Evolutionary conservation across 1,284 basidiomycete species (phyloP), one percentile per base, ranked within the genome.

Genomic region (Ceratobasidium sp.): DNA sequence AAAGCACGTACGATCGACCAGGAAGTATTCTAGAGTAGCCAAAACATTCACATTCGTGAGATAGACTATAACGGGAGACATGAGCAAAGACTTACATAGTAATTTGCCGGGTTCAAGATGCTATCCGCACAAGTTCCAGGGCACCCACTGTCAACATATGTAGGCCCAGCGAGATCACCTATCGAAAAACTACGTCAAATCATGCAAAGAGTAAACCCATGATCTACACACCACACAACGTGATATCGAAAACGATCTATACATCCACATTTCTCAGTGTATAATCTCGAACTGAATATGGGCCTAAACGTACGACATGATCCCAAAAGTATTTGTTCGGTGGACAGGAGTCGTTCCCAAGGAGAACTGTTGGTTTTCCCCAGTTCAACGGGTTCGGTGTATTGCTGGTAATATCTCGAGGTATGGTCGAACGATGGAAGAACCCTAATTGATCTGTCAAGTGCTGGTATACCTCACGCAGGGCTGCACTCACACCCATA

Each of bases 341-440:
- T 80, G 91, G 82, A 80, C 92, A 93, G 34, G 80, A 81, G 2
- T 80, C 80, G n/a, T 88, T 85, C 39, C 83, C 82, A 4, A 92
- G 85, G 34, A 81, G 79, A 1, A 91, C 92, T 19, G 86, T 86
- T 2, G 92, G 91, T 6, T 79, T 76, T 0, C 89, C 89, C 91
- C 92, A 58, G 74, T 80, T 83, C 43, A 87, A n/a, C n/a, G 90
- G 77, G 85, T 84, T 3, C 88, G 90, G 61, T 79, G 84, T 24
- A 9, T 87, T 87, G 24, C 82, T 80, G 0, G 82, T 79, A 64
- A 94, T 87, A 80, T 94, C 91, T 48, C 83, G 79, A 1, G 92
- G 92, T 37, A 93, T 86, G 1, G 89, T 87, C n/a, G 87, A 86
- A 56, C 91, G 89, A 80, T 90, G 91, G 81, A 92, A 92, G 27